Base-by-base conservation (phyloP, 202 grass and related monocot species). In the Eragrostis tef region DNA sequence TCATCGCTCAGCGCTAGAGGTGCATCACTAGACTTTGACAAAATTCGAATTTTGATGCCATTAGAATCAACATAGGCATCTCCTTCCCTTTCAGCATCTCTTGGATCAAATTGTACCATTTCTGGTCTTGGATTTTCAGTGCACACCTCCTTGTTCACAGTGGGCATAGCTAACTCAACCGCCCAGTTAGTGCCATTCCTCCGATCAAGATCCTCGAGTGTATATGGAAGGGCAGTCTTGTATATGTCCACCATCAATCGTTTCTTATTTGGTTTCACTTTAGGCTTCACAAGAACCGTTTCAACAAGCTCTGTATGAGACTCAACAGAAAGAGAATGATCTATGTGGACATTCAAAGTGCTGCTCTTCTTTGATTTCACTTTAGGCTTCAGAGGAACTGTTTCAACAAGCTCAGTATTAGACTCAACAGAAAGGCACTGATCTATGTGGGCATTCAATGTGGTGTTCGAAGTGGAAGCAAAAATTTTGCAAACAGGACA, bases 21-120 rank as follows among this genome's bases (percentile, higher is more conserved):
- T 67, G 51, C n/a, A 77, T 89, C 80, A 67, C 42, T 84, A 46
- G 51, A 64, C 67, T 94, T 93, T 51, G 95, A 98, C 34, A 98
- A 56, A 81, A 95, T 91, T 46, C 90, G 83, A 58, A 98, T 86
- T 82, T 98, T 98, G 86, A 93, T 93, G 42, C 95, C 95, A 36
- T 91, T 95, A 21, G 95, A 95, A 94, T 98, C 95, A 75, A 98
- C 92, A 83, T 98, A 98, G 79, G 95, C 92, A 56, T 86, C 86
- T 67, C 76, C 87, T 86, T 93, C 92, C 76, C 82, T 81, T 70
- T 85, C 71, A 54, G 73, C 79, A 78, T 80, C 87, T 83, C 69
- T 91, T 43, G 68, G 43, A 14, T 91, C 88, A 53, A 71, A 58
- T 49, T 80, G 75, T 57, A 78, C 60, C 46, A 83, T 41, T 63